Percentiles rank a stretch among this genome's conserved stretches.
Conservation (phyloP, 2,329 filamentous ascomycete species). For the Polytolypa hystricis region DNA sequence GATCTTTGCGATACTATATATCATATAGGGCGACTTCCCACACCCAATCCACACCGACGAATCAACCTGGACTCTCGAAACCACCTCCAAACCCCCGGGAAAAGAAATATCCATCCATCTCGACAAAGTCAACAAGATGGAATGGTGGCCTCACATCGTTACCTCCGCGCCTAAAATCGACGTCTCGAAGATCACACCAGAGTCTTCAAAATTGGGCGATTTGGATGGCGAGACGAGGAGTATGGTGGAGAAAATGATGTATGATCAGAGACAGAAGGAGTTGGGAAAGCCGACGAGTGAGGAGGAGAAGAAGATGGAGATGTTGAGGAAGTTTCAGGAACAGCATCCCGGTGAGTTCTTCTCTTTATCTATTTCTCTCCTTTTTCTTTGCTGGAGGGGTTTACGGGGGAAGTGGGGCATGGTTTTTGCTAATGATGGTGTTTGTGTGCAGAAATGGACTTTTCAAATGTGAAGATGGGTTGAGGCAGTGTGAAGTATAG, state of each 20-base stretch:
- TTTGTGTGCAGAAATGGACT: slow-evolving; percentile 49
- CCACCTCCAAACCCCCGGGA: slow-evolving; percentile 42
- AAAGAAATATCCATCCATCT: slow-evolving; percentile 82
- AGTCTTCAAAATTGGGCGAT: slow-evolving; percentile 83
- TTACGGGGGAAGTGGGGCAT: no score
- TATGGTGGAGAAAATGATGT: slow-evolving; percentile 99
- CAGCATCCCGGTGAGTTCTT: slow-evolving; percentile 47
- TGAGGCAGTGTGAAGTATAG: slow-evolving; percentile 22
- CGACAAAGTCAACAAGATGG: slow-evolving; percentile 92
- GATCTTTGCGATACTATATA: slow-evolving; percentile 7
- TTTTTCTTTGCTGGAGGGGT: slow-evolving; percentile 2
- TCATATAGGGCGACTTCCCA: slow-evolving; percentile 64
- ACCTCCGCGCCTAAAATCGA: slow-evolving; percentile 83
- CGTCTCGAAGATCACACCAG: slow-evolving; percentile 86
- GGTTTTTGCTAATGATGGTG: slow-evolving; percentile 8
- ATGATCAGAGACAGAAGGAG: slow-evolving; percentile 94
- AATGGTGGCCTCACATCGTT: slow-evolving; percentile 95
- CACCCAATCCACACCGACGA: slow-evolving; percentile 73
- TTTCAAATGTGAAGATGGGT: slow-evolving; percentile 53
- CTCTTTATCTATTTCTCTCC: not conserved
- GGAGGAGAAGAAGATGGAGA: slow-evolving; percentile 88
- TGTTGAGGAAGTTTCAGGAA: slow-evolving; percentile 83
- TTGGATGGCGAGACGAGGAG: slow-evolving; percentile 86
- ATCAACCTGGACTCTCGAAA: slow-evolving; percentile 83
- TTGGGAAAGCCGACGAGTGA: slow-evolving; percentile 78